Conservation (phyloP, 768 basidiomycete genomes). For the Boletus rubroflammeus region DNA sequence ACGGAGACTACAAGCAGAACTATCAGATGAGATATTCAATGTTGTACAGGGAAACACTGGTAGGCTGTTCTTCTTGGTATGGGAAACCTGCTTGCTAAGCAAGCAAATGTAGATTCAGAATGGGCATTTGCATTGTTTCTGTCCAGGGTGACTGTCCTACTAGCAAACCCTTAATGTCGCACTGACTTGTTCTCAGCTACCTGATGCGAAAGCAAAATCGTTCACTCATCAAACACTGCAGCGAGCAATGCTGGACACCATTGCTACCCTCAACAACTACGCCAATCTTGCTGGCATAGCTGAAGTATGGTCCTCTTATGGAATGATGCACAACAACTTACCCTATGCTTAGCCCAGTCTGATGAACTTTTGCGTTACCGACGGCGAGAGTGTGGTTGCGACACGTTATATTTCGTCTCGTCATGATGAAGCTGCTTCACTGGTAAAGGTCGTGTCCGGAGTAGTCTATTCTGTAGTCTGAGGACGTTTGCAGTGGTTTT, state of each 20-base stretch:
- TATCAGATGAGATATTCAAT: conserved; percentile 84
- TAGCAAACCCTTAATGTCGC: neutral
- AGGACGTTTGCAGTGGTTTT: conserved; percentile 67
- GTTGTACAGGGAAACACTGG: conserved; percentile 92
- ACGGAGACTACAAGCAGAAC: conserved; percentile 66
- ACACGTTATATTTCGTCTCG: conserved; percentile 93
- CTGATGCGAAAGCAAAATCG: conserved; percentile 68
- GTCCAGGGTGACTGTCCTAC: conserved; percentile 53
- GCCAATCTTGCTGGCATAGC: conserved; percentile 68
- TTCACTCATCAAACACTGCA: conserved; percentile 73
- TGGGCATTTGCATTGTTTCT: conserved; percentile 95
- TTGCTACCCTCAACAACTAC: conserved; percentile 71
- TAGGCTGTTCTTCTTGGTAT: conserved; percentile 26
- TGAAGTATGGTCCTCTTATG: conserved; percentile 47
- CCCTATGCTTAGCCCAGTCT: conserved; percentile 61
- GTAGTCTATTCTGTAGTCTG: conserved; percentile 1
- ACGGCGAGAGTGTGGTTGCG: conserved; percentile 90
- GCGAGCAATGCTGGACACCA: conserved; percentile 86
- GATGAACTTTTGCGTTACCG: conserved; percentile 96
- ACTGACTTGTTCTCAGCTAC: conserved; percentile 49
- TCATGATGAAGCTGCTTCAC: conserved; percentile 87
- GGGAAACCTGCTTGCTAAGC: neutral
- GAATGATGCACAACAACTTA: neutral
- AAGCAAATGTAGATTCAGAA: conserved; percentile 69
- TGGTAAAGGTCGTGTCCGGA: conserved; percentile 44